These are phyloP conservation scores for Larix kaempferi DNA, from an alignment of 75 land plant genomes.

Conservation along the genomic window DNA sequence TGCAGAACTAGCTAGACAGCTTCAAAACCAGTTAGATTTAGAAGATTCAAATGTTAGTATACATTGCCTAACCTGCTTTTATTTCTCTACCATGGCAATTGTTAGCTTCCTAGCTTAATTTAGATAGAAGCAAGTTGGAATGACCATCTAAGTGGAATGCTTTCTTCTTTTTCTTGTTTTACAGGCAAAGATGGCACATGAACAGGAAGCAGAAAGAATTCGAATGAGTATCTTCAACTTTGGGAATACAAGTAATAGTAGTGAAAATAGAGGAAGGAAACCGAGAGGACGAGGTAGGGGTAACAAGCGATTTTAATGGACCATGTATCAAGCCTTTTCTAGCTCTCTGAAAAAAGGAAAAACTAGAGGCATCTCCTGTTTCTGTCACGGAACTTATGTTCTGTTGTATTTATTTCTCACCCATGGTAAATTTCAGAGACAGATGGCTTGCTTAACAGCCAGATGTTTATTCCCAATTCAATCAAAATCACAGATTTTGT, in stretches of 20 bases:
- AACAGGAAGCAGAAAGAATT: slow-evolving; percentile 58
- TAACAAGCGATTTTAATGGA: slow-evolving; percentile 14
- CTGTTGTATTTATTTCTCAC: too few relatives aligned
- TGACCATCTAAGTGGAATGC: neutral
- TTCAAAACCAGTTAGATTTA: slow-evolving; percentile 75
- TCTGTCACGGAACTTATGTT: too few relatives aligned
- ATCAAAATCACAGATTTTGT: too few relatives aligned
- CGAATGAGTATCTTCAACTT: slow-evolving; percentile 77
- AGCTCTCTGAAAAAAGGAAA: too few relatives aligned
- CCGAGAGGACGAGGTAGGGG: slow-evolving; percentile 59
- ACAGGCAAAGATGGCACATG: slow-evolving; percentile 31
- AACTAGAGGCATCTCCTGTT: too few relatives aligned
- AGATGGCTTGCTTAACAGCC: too few relatives aligned
- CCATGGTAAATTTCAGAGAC: too few relatives aligned
- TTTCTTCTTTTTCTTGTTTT: neutral
- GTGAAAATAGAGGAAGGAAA: slow-evolving; percentile 28
- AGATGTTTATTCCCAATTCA: too few relatives aligned
- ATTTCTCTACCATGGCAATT: neutral
- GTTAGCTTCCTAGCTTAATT: neutral
- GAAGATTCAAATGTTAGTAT: slow-evolving; percentile 41
- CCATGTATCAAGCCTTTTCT: too few relatives aligned
- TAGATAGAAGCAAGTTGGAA: neutral
- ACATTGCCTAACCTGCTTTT: too few relatives aligned
- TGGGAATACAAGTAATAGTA: slow-evolving; percentile 29
- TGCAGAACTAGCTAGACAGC: slow-evolving; percentile 76